Evolutionary conservation across 306 rosid genomes (phyloP).

Genomic region (Nissolia schottii): DNA sequence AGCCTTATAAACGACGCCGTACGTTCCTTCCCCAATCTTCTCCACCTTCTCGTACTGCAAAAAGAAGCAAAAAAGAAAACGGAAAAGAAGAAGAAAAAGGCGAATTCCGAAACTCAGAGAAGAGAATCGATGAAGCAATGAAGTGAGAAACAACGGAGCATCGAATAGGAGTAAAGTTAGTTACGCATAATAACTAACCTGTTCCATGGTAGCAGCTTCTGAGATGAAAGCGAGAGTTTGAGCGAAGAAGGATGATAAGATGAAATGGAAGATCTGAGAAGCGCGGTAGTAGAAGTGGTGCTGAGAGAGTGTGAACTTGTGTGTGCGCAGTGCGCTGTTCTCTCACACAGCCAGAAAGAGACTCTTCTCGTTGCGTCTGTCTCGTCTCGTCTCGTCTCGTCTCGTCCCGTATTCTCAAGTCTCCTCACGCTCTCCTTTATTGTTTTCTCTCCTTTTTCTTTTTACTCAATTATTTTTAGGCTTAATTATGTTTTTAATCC

Average conservation of each 20-base stretch:
- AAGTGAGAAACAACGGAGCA: background rate
- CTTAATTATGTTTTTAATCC: too few relatives aligned
- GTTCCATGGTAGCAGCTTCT: slow-evolving; percentile 31
- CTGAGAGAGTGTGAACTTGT: too few relatives aligned
- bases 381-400: too few relatives aligned
- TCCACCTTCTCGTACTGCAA: slow-evolving; percentile 85
- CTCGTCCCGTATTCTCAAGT: too few relatives aligned
- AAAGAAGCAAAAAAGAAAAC: background rate
- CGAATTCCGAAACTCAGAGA: background rate
- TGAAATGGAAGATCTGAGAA: slow-evolving; percentile 21
- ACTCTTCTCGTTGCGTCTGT: too few relatives aligned
- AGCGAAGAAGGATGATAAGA: background rate
- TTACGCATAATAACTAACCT: slow-evolving; percentile 25
- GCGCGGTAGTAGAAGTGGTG: background rate
- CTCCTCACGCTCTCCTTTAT: too few relatives aligned
- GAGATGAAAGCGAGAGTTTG: background rate
- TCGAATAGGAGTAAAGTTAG: background rate
- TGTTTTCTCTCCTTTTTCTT: too few relatives aligned
- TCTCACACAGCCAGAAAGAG: too few relatives aligned
- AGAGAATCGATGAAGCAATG: background rate
- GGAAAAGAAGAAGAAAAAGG: background rate
- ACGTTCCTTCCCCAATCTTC: slow-evolving; percentile 93
- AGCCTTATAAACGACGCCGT: slow-evolving; percentile 93
- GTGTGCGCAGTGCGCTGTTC: too few relatives aligned
- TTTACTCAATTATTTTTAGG: too few relatives aligned